phyloP scores from a whole-genome alignment of 163 green algal species.

The Chlamydomonas reinhardtii region DNA sequence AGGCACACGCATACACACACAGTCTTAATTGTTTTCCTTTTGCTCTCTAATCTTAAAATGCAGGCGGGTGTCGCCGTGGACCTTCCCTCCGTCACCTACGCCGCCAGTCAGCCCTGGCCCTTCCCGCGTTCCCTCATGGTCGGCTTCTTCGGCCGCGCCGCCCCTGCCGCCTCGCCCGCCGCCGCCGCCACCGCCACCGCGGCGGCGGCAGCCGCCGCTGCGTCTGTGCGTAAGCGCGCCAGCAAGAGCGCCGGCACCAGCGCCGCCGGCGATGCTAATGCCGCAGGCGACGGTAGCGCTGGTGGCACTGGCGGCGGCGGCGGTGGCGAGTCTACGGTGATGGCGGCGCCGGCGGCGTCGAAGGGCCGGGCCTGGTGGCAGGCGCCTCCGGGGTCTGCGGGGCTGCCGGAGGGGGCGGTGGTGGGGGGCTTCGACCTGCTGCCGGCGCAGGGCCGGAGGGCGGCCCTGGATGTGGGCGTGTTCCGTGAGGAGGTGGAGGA shows the following conservation, averaged over 20 bases:
- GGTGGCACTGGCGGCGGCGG: too few relatives aligned
- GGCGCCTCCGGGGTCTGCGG: neutral
- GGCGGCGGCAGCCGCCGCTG: neutral
- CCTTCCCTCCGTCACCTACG: constrained; percentile 64
- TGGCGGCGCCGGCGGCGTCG: too few relatives aligned
- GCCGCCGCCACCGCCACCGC: neutral
- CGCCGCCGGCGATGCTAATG: neutral
- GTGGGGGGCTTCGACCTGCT: constrained; percentile 21
- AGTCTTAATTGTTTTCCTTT: too few relatives aligned
- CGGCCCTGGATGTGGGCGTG: constrained; percentile 56
- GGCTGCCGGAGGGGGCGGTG: neutral
- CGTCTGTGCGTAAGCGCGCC: neutral
- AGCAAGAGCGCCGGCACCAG: constrained; percentile 36
- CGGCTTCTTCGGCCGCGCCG: constrained; percentile 63
- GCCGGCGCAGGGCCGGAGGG: constrained; percentile 12
- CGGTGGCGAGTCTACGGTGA: too few relatives aligned
- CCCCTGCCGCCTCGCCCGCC: neutral
- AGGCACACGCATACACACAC: too few relatives aligned
- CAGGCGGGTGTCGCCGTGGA: constrained; percentile 61
- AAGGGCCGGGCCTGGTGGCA: too few relatives aligned
- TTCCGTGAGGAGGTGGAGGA: constrained; percentile 58
- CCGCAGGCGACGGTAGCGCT: too few relatives aligned
- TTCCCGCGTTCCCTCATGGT: constrained; percentile 91
- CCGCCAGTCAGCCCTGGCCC: constrained; percentile 85
- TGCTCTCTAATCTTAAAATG: too few relatives aligned